Evolutionary conservation across 2,329 filamentous ascomycete genomes (phyloP).

Genomic region (Zymoseptoria pseudotritici): DNA sequence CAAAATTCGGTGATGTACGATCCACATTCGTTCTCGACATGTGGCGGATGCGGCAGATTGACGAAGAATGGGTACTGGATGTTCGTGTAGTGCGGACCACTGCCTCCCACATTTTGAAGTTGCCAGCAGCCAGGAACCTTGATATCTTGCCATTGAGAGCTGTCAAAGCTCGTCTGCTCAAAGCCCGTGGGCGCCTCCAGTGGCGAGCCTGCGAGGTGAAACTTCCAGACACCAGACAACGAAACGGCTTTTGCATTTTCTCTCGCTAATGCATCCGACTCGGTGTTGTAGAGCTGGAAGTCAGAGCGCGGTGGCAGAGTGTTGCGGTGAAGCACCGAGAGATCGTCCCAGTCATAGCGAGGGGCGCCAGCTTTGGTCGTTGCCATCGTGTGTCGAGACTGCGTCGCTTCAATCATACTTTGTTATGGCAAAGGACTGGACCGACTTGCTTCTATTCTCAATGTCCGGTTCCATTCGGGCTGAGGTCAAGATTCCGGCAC

Average conservation of each 20-base stretch:
- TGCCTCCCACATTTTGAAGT: constrained; percentile 55
- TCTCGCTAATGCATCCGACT: constrained; percentile 42
- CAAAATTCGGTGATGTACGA: constrained; percentile 52
- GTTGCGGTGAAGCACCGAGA: constrained; percentile 53
- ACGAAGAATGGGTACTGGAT: constrained; percentile 53
- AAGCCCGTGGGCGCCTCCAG: constrained; percentile 32
- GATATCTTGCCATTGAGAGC: constrained; percentile 45
- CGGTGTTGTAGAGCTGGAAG: constrained; percentile 48
- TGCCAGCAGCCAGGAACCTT: constrained; percentile 57
- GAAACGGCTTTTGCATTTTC: constrained; percentile 25
- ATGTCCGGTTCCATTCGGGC: too few relatives aligned
- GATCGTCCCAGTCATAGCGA: constrained; percentile 53
- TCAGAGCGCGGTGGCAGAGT: constrained; percentile 51
- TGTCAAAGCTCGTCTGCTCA: constrained; percentile 28
- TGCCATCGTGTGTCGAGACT: too few relatives aligned
- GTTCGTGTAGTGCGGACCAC: constrained; percentile 60
- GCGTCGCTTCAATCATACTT: too few relatives aligned
- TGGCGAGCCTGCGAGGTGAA: constrained; percentile 31
- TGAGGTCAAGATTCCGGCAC: too few relatives aligned
- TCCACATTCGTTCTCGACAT: constrained; percentile 56
- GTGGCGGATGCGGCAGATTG: constrained; percentile 54
- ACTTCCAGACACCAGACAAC: constrained; percentile 34
- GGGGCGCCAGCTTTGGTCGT: background rate
- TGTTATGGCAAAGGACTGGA: too few relatives aligned
- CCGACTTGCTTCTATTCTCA: too few relatives aligned